A percentile compares a stretch with the other conserved stretches of the same genome.
These are phyloP conservation scores for Zygosaccharomyces pseudobailii DNA, from an alignment of 1,139 yeast species.

Conservation along the genomic window DNA sequence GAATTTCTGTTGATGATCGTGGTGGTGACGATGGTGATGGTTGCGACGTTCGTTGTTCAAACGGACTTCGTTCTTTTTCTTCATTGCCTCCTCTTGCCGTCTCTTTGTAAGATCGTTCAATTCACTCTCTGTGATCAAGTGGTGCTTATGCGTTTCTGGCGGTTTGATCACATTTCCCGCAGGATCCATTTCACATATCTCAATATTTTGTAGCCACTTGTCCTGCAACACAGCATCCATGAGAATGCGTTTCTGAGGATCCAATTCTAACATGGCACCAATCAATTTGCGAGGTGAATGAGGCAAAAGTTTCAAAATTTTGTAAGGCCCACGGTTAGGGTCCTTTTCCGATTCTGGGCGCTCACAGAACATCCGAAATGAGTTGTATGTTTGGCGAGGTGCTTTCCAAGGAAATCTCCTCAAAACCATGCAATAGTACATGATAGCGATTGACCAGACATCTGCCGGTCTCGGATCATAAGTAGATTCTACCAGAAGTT, in stretches of 20 bases:
- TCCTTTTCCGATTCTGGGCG: slow-evolving; percentile 37
- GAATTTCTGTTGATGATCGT: not conserved
- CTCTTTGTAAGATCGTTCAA: slow-evolving; percentile 28
- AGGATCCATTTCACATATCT: slow-evolving; percentile 39
- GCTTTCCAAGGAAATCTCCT: slow-evolving; percentile 77
- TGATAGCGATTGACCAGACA: slow-evolving; percentile 75
- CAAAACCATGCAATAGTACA: slow-evolving; percentile 68
- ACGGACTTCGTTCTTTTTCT: slow-evolving; percentile 3
- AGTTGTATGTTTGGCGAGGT: slow-evolving; percentile 52
- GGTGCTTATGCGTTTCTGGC: slow-evolving; percentile 46
- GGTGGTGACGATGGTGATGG: slow-evolving; percentile 9
- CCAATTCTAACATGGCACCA: slow-evolving; percentile 65
- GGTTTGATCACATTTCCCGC: slow-evolving; percentile 21
- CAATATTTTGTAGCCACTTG: slow-evolving; percentile 54
- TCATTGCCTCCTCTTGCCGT: slow-evolving; percentile 11
- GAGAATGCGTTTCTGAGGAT: slow-evolving; percentile 62
- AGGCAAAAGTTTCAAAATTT: slow-evolving; percentile 77
- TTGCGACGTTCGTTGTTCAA: slow-evolving; percentile 4
- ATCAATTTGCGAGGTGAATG: slow-evolving; percentile 71
- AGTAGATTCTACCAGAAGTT: slow-evolving; percentile 44
- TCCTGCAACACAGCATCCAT: slow-evolving; percentile 63
- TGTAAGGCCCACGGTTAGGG: slow-evolving; percentile 56
- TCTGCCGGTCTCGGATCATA: slow-evolving; percentile 73
- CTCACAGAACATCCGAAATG: slow-evolving; percentile 41
- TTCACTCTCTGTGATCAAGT: slow-evolving; percentile 54